phyloP scores from a whole-genome alignment of 2,329 filamentous ascomycete species.

The Colletotrichum chrysophilum region DNA sequence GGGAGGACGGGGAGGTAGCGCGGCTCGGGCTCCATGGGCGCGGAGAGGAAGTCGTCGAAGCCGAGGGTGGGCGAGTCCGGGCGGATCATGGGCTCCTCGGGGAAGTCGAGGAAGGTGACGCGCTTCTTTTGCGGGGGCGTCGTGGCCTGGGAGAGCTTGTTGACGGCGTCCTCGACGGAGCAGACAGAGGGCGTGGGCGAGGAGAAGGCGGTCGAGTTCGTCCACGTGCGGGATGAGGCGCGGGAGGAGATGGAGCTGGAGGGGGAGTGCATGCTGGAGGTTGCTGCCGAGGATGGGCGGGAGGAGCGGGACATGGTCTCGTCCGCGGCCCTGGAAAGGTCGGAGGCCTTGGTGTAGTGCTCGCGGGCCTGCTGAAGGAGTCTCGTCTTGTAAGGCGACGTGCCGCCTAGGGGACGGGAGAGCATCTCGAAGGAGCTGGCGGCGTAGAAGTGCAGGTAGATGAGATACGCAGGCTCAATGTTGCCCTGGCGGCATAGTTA shows the following conservation, averaged over 20 bases:
- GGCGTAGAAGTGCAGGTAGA: conserved; percentile 68
- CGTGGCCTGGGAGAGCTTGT: background rate
- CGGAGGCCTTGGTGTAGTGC: conserved; percentile 56
- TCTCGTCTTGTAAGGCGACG: conserved; percentile 49
- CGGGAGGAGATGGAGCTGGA: conserved; percentile 45
- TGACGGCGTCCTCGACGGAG: conserved; percentile 36
- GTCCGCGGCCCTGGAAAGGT: conserved; percentile 53
- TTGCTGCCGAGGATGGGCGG: conserved; percentile 41
- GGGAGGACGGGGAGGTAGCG: conserved; percentile 20
- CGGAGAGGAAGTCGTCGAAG: conserved; percentile 47
- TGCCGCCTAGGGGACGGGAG: conserved; percentile 51
- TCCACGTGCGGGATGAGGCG: conserved; percentile 40
- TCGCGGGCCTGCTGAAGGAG: conserved; percentile 56
- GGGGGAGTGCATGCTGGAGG: conserved; percentile 50
- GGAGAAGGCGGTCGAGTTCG: conserved; percentile 47
- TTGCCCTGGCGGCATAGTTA: conserved; percentile 32
- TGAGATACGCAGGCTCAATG: conserved; percentile 58
- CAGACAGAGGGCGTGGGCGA: conserved; percentile 53
- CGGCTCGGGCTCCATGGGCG: conserved; percentile 21
- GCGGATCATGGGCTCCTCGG: conserved; percentile 53
- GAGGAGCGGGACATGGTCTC: conserved; percentile 43
- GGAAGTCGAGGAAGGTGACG: conserved; percentile 43
- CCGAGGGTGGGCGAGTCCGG: conserved; percentile 67
- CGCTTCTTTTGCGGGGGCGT: conserved; percentile 37
- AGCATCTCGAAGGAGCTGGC: conserved; percentile 64